Percentiles rank a stretch among this genome's conserved stretches.
phyloP scores from a whole-genome alignment of 306 rosid species.

The Canavalia gladiata region DNA sequence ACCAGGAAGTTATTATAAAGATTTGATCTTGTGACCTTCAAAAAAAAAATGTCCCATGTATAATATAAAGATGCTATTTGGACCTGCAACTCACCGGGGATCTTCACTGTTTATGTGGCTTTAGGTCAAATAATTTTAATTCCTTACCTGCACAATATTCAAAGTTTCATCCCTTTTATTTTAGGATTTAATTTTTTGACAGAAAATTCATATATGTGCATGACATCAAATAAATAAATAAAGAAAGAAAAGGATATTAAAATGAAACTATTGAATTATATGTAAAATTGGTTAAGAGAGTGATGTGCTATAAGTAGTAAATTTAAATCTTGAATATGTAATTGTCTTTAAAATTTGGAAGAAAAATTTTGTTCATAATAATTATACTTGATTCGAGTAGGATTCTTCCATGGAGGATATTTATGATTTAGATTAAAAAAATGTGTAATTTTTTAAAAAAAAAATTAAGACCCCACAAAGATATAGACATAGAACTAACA shows the following conservation, averaged over 20 bases:
- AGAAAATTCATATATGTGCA: background rate
- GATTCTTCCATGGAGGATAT: too few species aligned
- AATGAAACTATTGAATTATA: background rate
- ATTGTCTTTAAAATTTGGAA: too few species aligned
- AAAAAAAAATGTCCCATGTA: too few species aligned
- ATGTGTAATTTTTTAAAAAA: background rate
- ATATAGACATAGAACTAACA: slow-evolving; percentile 23
- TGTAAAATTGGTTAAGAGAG: too few species aligned
- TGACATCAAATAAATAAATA: background rate
- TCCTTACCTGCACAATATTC: background rate
- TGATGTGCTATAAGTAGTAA: too few species aligned
- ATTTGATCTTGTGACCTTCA: background rate
- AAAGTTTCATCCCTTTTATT: background rate
- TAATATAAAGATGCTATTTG: background rate
- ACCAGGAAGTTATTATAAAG: slow-evolving; percentile 1
- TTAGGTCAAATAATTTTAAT: background rate
- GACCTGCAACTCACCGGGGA: background rate
- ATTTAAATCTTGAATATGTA: too few species aligned
- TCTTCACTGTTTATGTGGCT: background rate
- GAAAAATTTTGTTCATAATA: too few species aligned
- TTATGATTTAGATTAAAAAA: too few species aligned
- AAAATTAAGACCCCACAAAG: background rate
- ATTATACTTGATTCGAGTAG: too few species aligned
- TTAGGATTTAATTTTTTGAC: background rate
- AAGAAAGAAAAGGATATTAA: background rate